Evolutionary conservation across 768 basidiomycete species (phyloP).

Genomic region (Calocybe indica): DNA sequence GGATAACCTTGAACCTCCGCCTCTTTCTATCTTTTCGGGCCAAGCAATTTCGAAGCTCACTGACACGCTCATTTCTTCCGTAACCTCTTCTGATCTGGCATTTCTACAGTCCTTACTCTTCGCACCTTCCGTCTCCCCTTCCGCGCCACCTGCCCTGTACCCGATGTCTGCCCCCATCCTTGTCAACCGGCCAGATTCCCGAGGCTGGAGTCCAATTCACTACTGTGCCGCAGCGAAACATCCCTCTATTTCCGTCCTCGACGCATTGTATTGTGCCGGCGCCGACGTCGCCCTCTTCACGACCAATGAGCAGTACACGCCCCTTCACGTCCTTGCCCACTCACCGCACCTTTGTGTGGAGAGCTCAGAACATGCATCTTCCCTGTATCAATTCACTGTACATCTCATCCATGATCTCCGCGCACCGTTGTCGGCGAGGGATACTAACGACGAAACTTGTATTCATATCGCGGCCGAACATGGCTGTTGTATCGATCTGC

Average conservation of each 20-base stretch:
- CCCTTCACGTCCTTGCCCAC: constrained; percentile 61
- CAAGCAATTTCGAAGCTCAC: constrained; percentile 38
- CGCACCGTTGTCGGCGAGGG: constrained; percentile 60
- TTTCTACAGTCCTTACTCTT: constrained; percentile 53
- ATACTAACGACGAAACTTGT: constrained; percentile 69
- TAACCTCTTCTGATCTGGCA: constrained; percentile 42
- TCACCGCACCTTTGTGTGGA: constrained; percentile 25
- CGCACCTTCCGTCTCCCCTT: constrained; percentile 32
- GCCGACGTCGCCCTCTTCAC: constrained; percentile 73
- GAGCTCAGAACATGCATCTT: constrained; percentile 24
- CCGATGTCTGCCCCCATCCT: constrained; percentile 46
- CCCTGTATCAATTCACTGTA: constrained; percentile 51
- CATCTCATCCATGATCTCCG: constrained; percentile 68
- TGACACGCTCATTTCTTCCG: constrained; percentile 48
- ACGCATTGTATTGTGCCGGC: constrained; percentile 70
- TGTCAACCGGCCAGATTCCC: constrained; percentile 61
- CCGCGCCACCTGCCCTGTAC: constrained; percentile 33
- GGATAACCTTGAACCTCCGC: constrained; percentile 34
- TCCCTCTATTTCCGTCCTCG: constrained; percentile 58
- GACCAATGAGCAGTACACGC: constrained; percentile 53
- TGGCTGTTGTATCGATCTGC: constrained; percentile 57
- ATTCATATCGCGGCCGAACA: constrained; percentile 76
- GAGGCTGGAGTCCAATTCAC: constrained; percentile 73
- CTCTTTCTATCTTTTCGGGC: constrained; percentile 32
- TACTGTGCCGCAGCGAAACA: constrained; percentile 51